Base-by-base conservation (phyloP, 2,329 filamentous ascomycete species). In the Raffaelea albimanens region DNA sequence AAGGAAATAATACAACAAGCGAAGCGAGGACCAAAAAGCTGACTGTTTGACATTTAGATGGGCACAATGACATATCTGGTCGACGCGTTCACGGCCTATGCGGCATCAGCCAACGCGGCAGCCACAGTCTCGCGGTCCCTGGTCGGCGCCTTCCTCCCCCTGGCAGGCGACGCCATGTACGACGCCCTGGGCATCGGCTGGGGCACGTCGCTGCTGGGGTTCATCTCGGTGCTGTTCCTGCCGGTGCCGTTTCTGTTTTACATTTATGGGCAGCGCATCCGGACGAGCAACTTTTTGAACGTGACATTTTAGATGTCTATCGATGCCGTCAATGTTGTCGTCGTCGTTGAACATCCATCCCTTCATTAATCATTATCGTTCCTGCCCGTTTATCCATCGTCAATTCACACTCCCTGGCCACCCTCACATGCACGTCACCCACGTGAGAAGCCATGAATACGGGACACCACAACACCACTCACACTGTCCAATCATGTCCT, bases 51-150 rank as follows among this genome's bases (percentile, higher is more conserved):
- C 40, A 25, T 43, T 57, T 61, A 60, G 47, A 52, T 64, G 42
- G 59, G 61, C 20, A 55, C 63, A 40, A 59, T 54, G 4, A 61
- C 61, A 29, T 84, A 84, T 54, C 66, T 83, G n/a, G 73, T 83
- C 11, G 80, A 85, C 51, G 71, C 72, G 1, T 83, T 75, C 56
- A 67, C 70, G 0, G 61, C 67, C 34, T 74, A 79, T 51, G 76
- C 78, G 1, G 34, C 34, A 8, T 38, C 34, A 16, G 34, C 34
- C 34, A 38, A n/a, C 18, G 79, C 81, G 19, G 69, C 67, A 16
- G 80, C 75, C 0, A 71, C 80, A 1, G 80, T 80, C 0, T 79
- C 79, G 0, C 78, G 69, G 50, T 79, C 76, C 0, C 71, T 82
- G 1, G 64, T 77, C 14, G 79, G 77, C 13, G 76, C 73, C 2